phyloP scores from a whole-genome alignment of 2,329 filamentous ascomycete species.

The Calonectria crousiana region DNA sequence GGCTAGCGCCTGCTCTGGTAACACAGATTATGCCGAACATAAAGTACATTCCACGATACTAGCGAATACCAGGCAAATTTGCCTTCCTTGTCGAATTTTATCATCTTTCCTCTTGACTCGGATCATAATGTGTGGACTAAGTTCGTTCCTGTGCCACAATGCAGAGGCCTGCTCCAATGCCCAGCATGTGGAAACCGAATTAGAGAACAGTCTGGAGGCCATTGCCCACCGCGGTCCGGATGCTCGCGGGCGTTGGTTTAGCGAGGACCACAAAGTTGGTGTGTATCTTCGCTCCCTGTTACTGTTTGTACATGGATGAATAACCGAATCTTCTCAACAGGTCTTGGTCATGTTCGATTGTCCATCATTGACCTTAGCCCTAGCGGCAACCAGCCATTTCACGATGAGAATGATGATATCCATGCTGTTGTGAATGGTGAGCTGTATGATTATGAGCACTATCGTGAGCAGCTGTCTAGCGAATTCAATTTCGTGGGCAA shows the following conservation, averaged over 20 bases:
- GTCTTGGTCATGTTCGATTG: not conserved
- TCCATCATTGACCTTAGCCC: slow-evolving; percentile 1
- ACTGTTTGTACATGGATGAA: not conserved
- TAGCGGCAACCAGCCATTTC: slow-evolving; percentile 1
- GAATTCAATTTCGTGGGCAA: slow-evolving; percentile 25
- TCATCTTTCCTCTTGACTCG: not conserved
- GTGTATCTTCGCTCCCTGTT: not conserved
- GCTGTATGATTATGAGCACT: not conserved
- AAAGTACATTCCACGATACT: not conserved
- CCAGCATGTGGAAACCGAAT: not conserved
- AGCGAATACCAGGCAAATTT: not conserved
- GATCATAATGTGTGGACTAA: not conserved
- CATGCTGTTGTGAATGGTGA: slow-evolving; percentile 4
- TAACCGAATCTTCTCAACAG: not conserved
- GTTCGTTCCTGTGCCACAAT: not conserved
- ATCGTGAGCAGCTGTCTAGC: not conserved
- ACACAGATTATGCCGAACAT: not conserved
- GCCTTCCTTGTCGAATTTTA: not conserved
- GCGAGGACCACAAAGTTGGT: not conserved
- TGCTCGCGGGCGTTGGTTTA: not conserved
- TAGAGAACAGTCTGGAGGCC: not conserved
- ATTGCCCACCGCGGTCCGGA: not conserved
- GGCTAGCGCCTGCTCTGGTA: not conserved
- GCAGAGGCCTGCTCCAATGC: not conserved
- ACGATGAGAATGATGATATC: not conserved